These are phyloP conservation scores for Cornus florida DNA, from an alignment of 148 eudicot genomes.

Conservation along the genomic window DNA sequence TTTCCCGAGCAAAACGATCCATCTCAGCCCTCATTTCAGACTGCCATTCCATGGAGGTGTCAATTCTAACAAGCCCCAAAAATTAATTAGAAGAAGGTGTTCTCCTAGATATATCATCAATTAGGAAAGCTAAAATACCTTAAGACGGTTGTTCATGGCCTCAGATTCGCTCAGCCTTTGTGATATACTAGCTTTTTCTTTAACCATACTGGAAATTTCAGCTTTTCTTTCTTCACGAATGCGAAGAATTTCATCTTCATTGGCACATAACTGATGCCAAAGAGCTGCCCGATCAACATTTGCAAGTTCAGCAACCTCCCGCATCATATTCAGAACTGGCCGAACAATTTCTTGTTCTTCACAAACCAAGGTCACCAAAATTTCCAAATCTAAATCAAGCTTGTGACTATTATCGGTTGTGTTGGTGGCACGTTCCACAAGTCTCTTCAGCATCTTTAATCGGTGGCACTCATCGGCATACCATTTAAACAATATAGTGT, in stretches of 20 bases:
- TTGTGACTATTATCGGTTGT: conserved; percentile 57
- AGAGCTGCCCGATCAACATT: conserved; percentile 95
- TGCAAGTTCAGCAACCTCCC: conserved; percentile 93
- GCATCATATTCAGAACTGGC: conserved; percentile 90
- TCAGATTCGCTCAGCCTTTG: conserved; percentile 85
- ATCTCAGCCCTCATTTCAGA: conserved; percentile 85
- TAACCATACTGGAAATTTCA: conserved; percentile 50
- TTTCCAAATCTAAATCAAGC: conserved; percentile 79
- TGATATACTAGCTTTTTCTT: conserved; percentile 65
- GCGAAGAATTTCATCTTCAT: conserved; percentile 82
- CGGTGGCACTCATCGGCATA: conserved; percentile 86
- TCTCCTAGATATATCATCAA: conserved; percentile 1
- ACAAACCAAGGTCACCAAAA: conserved; percentile 61
- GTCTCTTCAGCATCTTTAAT: conserved; percentile 75
- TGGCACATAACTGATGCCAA: conserved; percentile 95
- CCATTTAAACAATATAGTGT: conserved; percentile 81
- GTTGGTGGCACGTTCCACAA: conserved; percentile 79
- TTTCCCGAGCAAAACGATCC: conserved; percentile 85
- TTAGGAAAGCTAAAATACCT: conserved; percentile 46
- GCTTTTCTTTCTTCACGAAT: conserved; percentile 80
- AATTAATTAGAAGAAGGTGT: background rate
- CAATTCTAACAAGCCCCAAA: conserved; percentile 12
- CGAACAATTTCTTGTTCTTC: conserved; percentile 84
- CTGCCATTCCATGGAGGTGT: conserved; percentile 41
- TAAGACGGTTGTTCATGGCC: conserved; percentile 72